These are phyloP conservation scores for Clitopilus passeckerianus DNA, from an alignment of 768 basidiomycete genomes.

Conservation along the genomic window DNA sequence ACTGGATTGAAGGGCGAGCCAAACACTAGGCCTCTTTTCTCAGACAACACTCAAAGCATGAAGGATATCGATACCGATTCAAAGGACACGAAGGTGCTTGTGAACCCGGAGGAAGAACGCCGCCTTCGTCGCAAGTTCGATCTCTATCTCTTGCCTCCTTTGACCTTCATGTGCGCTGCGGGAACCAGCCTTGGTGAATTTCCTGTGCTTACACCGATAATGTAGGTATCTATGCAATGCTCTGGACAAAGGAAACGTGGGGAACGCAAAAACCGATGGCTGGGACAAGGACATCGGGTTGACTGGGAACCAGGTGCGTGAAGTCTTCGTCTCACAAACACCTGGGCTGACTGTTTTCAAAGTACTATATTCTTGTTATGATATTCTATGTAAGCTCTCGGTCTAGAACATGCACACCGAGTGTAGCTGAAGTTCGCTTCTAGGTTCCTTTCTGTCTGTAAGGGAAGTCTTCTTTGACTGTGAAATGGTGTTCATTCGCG, in stretches of 20 bases:
- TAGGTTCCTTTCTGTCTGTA: conserved; percentile 43
- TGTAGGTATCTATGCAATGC: conserved; percentile 45
- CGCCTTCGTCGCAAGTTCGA: conserved; percentile 38
- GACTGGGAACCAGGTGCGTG: conserved; percentile 36
- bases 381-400: conserved; percentile 33
- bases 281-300: conserved; percentile 43
- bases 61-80: background rate
- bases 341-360: background rate
- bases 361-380: conserved; percentile 48
- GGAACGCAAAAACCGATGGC: conserved; percentile 47
- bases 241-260: conserved; percentile 44
- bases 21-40: background rate
- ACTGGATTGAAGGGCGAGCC: background rate
- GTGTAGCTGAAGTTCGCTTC: background rate
- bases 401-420: background rate
- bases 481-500: too few relatives aligned
- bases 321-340: background rate
- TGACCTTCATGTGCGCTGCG: conserved; percentile 33
- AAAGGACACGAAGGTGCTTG: conserved; percentile 4
- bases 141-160: conserved; percentile 33
- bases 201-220: background rate
- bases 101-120: conserved; percentile 18
- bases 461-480: conserved; percentile 7
- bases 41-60: background rate
- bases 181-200: background rate